Base-by-base conservation (phyloP, 2,329 filamentous ascomycete genomes). In the Beauveria sp. region DNA sequence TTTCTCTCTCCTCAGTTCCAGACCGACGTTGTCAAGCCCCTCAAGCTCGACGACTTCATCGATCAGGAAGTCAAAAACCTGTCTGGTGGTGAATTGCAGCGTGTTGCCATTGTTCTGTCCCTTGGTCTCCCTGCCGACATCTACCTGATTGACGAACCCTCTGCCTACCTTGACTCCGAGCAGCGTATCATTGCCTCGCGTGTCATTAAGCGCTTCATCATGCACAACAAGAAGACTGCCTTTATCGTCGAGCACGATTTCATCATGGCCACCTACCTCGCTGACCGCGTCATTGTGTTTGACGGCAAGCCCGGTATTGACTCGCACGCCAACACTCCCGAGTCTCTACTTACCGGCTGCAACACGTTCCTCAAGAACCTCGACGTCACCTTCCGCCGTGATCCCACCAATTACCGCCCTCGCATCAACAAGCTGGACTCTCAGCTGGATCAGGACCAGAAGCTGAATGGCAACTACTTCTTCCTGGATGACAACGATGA, bases 191-290 rank as follows among this genome's bases (percentile, higher is more conserved):
- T 99, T 70, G 93, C 93, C 65, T 89, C 93, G 51, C 89, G 93
- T 73, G 96, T 99, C 74, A 99, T 99, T 81, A 99, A 99, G 84
- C 89, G 95, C 68, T 99, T 96, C 84, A 99, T 99, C 78, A 99
- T 99, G 95, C 93, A 99, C 82, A 88, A 92, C 70, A 98, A 98
- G 87, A 98, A 98, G 86, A 99, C 95, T 0, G 95, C 95, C 56
- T 99, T 99, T 76, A 87, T 99, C 68, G 93, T 99, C 74, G 95
- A 99, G 87, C 95, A 99, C 89, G 95, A 99, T 84, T 98, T 99
- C 81, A 96, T 98, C 80, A 97, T 98, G 93, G 85, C 84, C 51
- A 87, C 83, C 20, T 85, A 85, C 68, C 80, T 86, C 58, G 85
- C 95, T 51, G 96, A 99, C 73, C 90, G 95, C 68, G 95, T 99